phyloP scores from a whole-genome alignment of 2,329 filamentous ascomycete species.

The Fusarium dimerum region DNA sequence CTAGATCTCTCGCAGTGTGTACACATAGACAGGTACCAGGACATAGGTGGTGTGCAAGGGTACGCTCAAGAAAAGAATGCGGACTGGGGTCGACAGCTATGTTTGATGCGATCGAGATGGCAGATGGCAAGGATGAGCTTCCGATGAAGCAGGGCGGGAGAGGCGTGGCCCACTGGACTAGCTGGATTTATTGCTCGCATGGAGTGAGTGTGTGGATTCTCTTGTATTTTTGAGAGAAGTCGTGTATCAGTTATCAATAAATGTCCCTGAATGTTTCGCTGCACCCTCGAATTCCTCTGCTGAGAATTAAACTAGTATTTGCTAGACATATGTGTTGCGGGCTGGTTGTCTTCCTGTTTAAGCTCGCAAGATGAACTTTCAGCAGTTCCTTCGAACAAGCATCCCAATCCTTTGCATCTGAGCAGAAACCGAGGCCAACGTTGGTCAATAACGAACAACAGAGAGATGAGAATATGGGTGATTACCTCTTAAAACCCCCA shows the following conservation, averaged over 20 bases:
- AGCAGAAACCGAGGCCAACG: no score
- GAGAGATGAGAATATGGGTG: no score
- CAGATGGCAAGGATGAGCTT: constrained; percentile 7
- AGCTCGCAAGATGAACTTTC: no score
- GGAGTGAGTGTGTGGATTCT: constrained; percentile 5
- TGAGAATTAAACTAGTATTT: no score
- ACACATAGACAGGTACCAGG: constrained; percentile 34
- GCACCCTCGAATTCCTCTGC: constrained; percentile 16
- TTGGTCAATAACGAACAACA: no score
- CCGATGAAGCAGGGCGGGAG: constrained; percentile 29
- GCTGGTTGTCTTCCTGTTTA: no score
- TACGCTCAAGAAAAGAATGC: constrained; percentile 32
- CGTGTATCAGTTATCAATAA: constrained; percentile 21
- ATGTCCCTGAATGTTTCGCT: constrained; percentile 24
- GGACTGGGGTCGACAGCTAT: constrained; percentile 29
- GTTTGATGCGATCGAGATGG: constrained; percentile 25
- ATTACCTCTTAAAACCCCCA: no score
- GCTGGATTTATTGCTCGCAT: constrained; percentile 29
- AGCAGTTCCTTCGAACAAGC: no score
- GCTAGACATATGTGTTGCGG: no score
- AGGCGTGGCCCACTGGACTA: constrained; percentile 27
- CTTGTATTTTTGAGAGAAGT: constrained; percentile 20
- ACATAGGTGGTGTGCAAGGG: constrained; percentile 34
- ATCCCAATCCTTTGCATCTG: no score
- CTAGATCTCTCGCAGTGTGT: constrained; percentile 32